Evolutionary conservation across 768 basidiomycete species (phyloP), one percentile per base, ranked within the genome.

Genomic region (Termitomyces sp.): DNA sequence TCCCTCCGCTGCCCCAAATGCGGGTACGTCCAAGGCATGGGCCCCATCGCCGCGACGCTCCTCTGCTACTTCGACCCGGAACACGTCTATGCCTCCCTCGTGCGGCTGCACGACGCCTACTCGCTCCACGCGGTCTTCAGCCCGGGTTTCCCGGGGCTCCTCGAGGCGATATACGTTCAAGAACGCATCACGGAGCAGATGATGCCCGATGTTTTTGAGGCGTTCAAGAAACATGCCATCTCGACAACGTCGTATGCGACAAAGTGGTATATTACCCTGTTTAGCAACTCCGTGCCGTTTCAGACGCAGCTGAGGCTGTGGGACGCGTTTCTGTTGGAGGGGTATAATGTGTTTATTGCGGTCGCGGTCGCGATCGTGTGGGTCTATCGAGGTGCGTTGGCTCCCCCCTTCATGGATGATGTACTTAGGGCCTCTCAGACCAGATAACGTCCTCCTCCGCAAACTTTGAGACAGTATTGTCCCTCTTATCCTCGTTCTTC

Each of bases 1-100:
- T 95, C 94, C 1, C 78, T 95, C 20, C 77, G 79, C n/a, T 98
- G 96, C 72, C 70, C 76, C 18, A 76, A 81, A 12, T 98, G 97
- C 60, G 96, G 96, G 16, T 99, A 99, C 69, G 94, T 95, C 41
- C 97, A 99, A 74, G 97, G 97, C 59, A 99, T 99, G 97, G 95
- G 97, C 2, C 92, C 96, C 6, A 91, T 99, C 57, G 93, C 96
- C 0, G 91, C 95, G 1, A 98, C 94, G 1, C 79, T 99, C 22
- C 81, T 98, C 13, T 94, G 90, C 73, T 98, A 98, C 70, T 88
- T 94, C 68, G 87, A 88, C 61, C 93, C 97, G 8, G 91, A 94
- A 73, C 87, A 86, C 53, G 90, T 86, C 5, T 97, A 94, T 67
- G 84, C 88, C 4, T 80, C 86, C 27, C 81, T 98, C 46, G 87